A percentile compares a stretch with the other conserved stretches of the same genome.
These are phyloP conservation scores for Aspergillus neotritici DNA, from an alignment of 2,329 filamentous ascomycete genomes.

Conservation along the genomic window DNA sequence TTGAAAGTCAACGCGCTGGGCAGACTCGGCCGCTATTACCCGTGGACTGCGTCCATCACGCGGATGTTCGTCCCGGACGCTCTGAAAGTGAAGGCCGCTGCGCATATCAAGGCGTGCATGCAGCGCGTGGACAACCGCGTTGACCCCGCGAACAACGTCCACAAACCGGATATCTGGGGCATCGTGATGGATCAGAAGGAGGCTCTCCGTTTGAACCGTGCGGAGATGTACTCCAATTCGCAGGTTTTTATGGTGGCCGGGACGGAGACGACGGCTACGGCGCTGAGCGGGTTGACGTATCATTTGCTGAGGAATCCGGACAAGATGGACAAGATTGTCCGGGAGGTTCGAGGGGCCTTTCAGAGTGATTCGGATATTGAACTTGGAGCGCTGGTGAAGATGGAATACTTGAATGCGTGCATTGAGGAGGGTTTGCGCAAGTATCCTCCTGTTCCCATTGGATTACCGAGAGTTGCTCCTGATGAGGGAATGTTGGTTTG, in stretches of 20 bases:
- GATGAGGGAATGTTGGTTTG: conserved; percentile 33
- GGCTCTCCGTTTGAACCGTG: conserved; percentile 3
- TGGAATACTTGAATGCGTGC: conserved; percentile 41
- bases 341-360: conserved; percentile 36
- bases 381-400: conserved; percentile 4
- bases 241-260: conserved; percentile 40
- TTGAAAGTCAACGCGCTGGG: conserved; percentile 5
- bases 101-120: conserved; percentile 5
- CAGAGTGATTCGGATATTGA: conserved; percentile 10
- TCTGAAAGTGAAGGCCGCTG: conserved; percentile 1
- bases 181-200: conserved; percentile 10
- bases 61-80: neutral
- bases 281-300: conserved; percentile 39
- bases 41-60: neutral
- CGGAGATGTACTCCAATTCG: conserved; percentile 14
- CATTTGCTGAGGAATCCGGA: conserved; percentile 37
- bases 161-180: conserved; percentile 12
- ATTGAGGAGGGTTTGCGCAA: conserved; percentile 45
- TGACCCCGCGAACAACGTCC: neutral
- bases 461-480: conserved; percentile 33
- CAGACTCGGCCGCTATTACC: conserved; percentile 2
- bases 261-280: conserved; percentile 49
- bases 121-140: conserved; percentile 6
- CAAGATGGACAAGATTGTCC: conserved; percentile 33
- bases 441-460: conserved; percentile 42